Evolutionary conservation across 2,329 filamentous ascomycete genomes (phyloP).

Genomic region (Phyllosticta paracitricarpa): DNA sequence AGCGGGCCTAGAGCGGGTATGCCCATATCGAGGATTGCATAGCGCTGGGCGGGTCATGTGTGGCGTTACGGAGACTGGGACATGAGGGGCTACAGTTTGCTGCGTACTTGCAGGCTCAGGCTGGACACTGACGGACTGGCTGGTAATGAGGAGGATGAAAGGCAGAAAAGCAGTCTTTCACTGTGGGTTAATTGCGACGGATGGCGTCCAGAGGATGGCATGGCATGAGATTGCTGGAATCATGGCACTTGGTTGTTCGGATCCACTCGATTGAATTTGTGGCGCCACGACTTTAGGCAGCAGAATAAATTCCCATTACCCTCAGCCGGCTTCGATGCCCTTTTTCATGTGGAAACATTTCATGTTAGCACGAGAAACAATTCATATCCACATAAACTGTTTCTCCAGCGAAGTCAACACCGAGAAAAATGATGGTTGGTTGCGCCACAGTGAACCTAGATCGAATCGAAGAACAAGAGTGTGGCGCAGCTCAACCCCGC

Average conservation of each 20-base stretch:
- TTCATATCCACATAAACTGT: too few relatives aligned
- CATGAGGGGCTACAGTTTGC: neutral
- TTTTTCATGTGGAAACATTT: too few relatives aligned
- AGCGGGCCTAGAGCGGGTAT: conserved; percentile 8
- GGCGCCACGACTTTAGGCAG: neutral
- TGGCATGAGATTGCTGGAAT: neutral
- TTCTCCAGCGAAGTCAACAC: too few relatives aligned
- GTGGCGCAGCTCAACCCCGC: neutral
- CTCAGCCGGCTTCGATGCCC: neutral
- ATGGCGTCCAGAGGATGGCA: neutral
- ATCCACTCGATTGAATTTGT: neutral
- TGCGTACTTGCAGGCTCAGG: neutral
- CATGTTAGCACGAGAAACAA: too few relatives aligned
- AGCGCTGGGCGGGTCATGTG: conserved; percentile 9
- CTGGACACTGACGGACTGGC: neutral
- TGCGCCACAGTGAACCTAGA: neutral
- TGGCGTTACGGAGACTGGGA: conserved; percentile 5
- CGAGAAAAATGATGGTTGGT: neutral
- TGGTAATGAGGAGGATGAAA: neutral
- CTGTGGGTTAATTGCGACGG: neutral
- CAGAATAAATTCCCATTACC: neutral
- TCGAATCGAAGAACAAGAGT: neutral
- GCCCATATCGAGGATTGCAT: conserved; percentile 1
- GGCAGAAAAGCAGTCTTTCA: neutral
- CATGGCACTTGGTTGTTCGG: neutral